phyloP scores from a whole-genome alignment of 2,329 filamentous ascomycete genomes.

The Epichloe festucae region DNA sequence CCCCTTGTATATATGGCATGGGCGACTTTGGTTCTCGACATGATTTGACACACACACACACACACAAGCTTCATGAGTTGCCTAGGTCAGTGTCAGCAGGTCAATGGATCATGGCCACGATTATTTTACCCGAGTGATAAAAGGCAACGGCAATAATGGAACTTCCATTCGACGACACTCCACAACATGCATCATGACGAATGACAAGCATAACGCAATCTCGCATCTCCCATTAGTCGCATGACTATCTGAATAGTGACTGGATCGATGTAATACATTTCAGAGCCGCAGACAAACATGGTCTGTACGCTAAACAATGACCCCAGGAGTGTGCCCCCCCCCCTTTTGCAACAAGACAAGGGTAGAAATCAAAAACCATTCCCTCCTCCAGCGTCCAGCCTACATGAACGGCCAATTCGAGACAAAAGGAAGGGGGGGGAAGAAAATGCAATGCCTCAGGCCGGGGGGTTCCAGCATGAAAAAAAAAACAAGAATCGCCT shows the following conservation, averaged over 20 bases:
- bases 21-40: too few relatives aligned
- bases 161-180: too few relatives aligned
- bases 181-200: too few relatives aligned
- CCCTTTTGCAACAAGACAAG: neutral
- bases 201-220: neutral
- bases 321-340: neutral
- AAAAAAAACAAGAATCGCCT: neutral
- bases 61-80: too few relatives aligned
- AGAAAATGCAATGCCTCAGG: neutral
- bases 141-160: too few relatives aligned
- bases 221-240: neutral
- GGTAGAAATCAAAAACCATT: neutral
- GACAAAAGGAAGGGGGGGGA: neutral
- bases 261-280: neutral
- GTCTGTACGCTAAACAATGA: neutral
- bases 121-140: too few relatives aligned
- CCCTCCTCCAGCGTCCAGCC: neutral
- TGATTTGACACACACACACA: too few relatives aligned
- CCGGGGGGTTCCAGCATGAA: neutral
- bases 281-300: neutral
- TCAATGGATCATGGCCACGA: too few relatives aligned
- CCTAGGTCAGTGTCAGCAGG: too few relatives aligned
- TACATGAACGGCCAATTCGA: neutral
- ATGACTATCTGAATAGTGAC: constrained; percentile 1
- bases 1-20: too few relatives aligned